Base-by-base conservation (phyloP, 2,329 filamentous ascomycete species). In the Colletotrichum endophyticum region DNA sequence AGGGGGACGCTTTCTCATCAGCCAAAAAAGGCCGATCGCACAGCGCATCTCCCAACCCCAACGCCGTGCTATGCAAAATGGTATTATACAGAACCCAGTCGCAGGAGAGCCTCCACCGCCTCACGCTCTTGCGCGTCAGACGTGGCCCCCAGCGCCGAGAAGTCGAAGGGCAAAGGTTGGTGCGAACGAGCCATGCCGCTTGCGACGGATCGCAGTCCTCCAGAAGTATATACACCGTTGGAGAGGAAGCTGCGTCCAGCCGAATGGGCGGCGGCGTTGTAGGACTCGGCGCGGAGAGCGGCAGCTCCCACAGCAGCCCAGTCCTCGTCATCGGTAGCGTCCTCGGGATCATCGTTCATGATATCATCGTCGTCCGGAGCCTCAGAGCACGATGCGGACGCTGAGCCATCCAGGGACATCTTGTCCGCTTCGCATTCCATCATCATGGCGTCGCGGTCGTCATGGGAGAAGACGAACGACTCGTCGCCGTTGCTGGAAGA, bases 281-380 rank as follows among this genome's bases (percentile, higher is more conserved):
- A 93, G 8, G 92, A 93, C 66, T 90, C 89, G 75, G 91, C 91
- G 79, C 96, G 93, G 80, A 98, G 90, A 79, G 95, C 95, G 71
- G 94, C 95, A 34, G 96, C 95, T 71, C 96, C 96, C 78, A 98
- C 94, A 69, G 94, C 92, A 63, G 95, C 95, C 96, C 96, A 98
- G 85, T 99, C 96, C 85, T 99, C 96, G 83, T 98, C 95, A 83
- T 99, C 97, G 28, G 97, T 99, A 76, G 95, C 91, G 82, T 98
- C 95, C 79, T 94, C 93, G 77, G 95, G 92, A 82, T 98, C 94
- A 80, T 95, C 94, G 80, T 93, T 92, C 87, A 93, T 91, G 86
- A 87, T 87, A 77, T 92, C 89, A 76, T 93, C 91, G 75, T 94
- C 93, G 71, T 93, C 92, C 57, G 91, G 91, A 22, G 93, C 94